Evolutionary conservation across 257 asterid genomes (phyloP).

Genomic region (Scutellaria barbata): DNA sequence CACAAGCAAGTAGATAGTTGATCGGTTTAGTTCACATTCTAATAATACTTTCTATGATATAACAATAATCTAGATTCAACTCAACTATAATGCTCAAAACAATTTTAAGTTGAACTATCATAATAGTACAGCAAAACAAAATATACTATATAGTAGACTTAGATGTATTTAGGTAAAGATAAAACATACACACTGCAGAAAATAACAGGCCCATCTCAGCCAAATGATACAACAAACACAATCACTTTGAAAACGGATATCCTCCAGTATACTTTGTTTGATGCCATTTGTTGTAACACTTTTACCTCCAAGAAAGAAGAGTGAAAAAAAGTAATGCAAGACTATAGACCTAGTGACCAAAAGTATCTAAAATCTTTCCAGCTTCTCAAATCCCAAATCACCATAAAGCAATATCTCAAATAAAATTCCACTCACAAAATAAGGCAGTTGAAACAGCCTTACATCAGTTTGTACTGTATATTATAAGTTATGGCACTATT

Average conservation of each 20-base stretch:
- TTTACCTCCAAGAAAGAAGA: slow-evolving; percentile 9
- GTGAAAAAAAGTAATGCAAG: background rate
- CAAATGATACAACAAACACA: slow-evolving; percentile 18
- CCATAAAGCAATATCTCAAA: background rate
- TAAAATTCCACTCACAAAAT: slow-evolving; percentile 2
- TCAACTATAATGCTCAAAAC: slow-evolving; percentile 14
- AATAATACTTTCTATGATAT: background rate
- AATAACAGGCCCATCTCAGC: slow-evolving; percentile 20
- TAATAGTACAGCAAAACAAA: slow-evolving; percentile 1
- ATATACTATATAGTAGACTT: background rate
- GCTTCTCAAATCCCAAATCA: background rate
- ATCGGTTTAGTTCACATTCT: slow-evolving; percentile 1
- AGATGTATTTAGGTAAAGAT: background rate
- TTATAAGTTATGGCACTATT: background rate
- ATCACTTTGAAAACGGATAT: background rate
- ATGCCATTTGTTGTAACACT: background rate
- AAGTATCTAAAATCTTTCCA: background rate
- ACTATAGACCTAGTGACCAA: background rate
- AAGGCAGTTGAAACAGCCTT: background rate
- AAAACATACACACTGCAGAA: background rate
- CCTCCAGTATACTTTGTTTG: background rate
- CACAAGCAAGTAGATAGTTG: slow-evolving; percentile 9
- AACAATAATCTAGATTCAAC: background rate
- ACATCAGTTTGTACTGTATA: background rate
- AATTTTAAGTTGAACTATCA: background rate